A percentile compares a stretch with the other conserved stretches of the same genome.
These are phyloP conservation scores for Phaeoacremonium minimum DNA, from an alignment of 2,329 filamentous ascomycete genomes.

Conservation along the genomic window DNA sequence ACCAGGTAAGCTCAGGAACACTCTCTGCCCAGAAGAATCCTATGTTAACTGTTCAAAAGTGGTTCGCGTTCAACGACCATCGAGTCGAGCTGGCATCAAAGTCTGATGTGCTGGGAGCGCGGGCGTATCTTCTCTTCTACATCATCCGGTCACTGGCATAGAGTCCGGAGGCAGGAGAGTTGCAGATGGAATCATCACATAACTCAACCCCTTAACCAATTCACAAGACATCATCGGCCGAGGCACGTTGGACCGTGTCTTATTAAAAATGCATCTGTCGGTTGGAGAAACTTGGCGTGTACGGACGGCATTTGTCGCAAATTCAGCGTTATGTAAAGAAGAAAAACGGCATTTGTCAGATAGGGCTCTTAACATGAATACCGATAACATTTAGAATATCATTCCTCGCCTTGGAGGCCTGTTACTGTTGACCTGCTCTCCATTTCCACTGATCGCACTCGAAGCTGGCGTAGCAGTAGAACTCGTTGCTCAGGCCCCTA, in stretches of 20 bases:
- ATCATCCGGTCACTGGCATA: slow-evolving; percentile 59
- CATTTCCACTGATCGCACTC: slow-evolving; percentile 53
- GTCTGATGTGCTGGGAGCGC: slow-evolving; percentile 77
- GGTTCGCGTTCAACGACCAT: slow-evolving; percentile 96
- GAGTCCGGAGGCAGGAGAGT: too few relatives aligned
- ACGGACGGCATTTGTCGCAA: too few relatives aligned
- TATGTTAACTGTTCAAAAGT: slow-evolving; percentile 42
- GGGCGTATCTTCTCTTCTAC: slow-evolving; percentile 92
- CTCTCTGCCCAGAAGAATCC: not conserved
- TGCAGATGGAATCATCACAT: too few relatives aligned
- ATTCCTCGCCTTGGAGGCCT: too few relatives aligned
- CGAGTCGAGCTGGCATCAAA: slow-evolving; percentile 81
- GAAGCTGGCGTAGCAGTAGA: slow-evolving; percentile 76
- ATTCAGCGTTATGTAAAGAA: not conserved
- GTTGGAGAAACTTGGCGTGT: too few relatives aligned
- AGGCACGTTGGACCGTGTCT: too few relatives aligned
- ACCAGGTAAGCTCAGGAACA: slow-evolving; percentile 46
- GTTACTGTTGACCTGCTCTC: too few relatives aligned
- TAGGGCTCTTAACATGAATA: too few relatives aligned
- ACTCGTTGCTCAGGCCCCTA: slow-evolving; percentile 76
- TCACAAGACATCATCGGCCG: too few relatives aligned
- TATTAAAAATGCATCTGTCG: too few relatives aligned
- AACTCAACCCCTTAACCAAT: too few relatives aligned
- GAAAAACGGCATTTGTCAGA: slow-evolving; percentile 2
- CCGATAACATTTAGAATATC: too few relatives aligned